Evolutionary conservation across 2,329 filamentous ascomycete species (phyloP).

Genomic region (Alternaria sp.): DNA sequence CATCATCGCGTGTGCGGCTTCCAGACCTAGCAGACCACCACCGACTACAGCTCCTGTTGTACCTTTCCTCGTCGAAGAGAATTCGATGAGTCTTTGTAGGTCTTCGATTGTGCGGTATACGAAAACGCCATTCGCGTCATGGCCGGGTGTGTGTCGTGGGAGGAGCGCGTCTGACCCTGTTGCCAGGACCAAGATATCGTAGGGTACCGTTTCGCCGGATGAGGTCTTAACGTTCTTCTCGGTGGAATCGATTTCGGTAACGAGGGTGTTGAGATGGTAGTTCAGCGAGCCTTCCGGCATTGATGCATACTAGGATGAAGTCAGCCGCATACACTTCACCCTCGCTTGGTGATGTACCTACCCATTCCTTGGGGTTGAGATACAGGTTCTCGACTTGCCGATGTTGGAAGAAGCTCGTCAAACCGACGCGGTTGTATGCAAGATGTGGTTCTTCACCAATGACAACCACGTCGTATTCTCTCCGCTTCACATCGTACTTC

Average conservation of each 20-base stretch:
- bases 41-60: constrained; percentile 79
- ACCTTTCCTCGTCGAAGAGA: constrained; percentile 69
- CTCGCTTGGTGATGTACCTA: constrained; percentile 39
- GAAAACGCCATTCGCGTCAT: constrained; percentile 83
- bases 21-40: constrained; percentile 82
- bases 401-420: constrained; percentile 89
- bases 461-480: constrained; percentile 81
- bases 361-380: constrained; percentile 84
- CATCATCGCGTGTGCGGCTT: constrained; percentile 91
- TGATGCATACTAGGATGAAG: constrained; percentile 63
- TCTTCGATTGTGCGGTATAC: constrained; percentile 89
- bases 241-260: constrained; percentile 69
- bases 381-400: constrained; percentile 86
- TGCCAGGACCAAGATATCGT: constrained; percentile 82
- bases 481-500: constrained; percentile 77
- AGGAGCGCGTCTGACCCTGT: constrained; percentile 86
- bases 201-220: constrained; percentile 71
- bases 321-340: constrained; percentile 2
- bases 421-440: constrained; percentile 88
- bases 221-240: constrained; percentile 73
- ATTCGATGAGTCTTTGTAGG: constrained; percentile 76
- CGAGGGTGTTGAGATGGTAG: constrained; percentile 77
- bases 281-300: constrained; percentile 71
- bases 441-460: constrained; percentile 88
- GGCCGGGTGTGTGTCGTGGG: constrained; percentile 73